Percentiles rank a stretch among this genome's conserved stretches.
phyloP scores from a whole-genome alignment of 495 filamentous ascomycete species.

The Neurospora discreta region DNA sequence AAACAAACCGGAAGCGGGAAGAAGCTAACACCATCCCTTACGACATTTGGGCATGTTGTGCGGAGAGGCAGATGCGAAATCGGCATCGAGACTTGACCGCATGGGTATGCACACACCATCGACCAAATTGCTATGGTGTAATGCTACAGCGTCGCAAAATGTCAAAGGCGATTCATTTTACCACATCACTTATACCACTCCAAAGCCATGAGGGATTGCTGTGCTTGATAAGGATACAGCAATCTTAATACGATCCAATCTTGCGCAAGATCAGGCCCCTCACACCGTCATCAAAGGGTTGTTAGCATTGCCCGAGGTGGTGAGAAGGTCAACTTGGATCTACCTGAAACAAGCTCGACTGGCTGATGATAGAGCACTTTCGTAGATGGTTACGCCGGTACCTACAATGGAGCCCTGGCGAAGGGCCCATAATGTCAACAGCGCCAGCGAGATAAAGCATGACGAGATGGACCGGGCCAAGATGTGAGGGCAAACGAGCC shows the following conservation, averaged over 20 bases:
- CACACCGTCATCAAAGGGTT: not conserved
- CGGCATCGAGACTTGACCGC: not conserved
- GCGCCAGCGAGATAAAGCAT: not conserved
- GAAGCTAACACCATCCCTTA: not conserved
- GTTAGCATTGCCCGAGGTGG: not conserved
- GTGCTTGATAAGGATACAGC: not conserved
- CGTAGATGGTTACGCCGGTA: not conserved
- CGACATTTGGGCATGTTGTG: not conserved
- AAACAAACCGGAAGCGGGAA: slow-evolving; percentile 9
- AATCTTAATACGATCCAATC: not conserved
- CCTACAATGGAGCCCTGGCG: not conserved
- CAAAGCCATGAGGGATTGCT: not conserved
- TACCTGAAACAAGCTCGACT: not conserved
- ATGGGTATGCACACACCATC: not conserved
- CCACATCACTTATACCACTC: not conserved
- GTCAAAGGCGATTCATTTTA: not conserved
- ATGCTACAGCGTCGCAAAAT: not conserved
- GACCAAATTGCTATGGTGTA: not conserved
- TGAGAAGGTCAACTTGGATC: not conserved
- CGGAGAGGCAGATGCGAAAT: not conserved
- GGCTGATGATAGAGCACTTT: not conserved
- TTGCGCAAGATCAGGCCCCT: not conserved
- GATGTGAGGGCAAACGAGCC: not conserved
- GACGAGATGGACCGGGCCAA: not conserved
- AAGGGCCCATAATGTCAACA: not conserved